These are phyloP conservation scores for Blastocystis sp. DNA, from an alignment of 352 stramenopile genomes.

Conservation along the genomic window DNA sequence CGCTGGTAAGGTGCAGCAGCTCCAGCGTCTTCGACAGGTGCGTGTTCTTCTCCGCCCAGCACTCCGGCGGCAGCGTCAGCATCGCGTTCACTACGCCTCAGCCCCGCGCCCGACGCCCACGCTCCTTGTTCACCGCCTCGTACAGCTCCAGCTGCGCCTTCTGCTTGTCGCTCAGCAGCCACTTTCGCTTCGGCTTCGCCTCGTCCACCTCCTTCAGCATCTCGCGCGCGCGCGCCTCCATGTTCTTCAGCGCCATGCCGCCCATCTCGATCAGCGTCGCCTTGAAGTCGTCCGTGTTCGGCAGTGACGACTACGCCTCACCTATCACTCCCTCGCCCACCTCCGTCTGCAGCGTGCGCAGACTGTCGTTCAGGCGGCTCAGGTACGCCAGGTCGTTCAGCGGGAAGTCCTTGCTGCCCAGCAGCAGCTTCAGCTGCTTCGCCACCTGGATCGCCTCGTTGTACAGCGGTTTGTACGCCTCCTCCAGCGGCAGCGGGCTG, in stretches of 20 bases:
- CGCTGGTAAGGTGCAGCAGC: background rate
- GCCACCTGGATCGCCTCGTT: constrained; percentile 49
- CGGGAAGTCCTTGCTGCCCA: constrained; percentile 43
- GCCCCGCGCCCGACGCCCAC: background rate
- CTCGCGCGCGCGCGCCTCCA: constrained; percentile 35
- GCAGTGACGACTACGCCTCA: background rate
- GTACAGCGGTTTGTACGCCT: constrained; percentile 53
- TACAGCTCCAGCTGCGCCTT: constrained; percentile 38
- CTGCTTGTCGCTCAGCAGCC: constrained; percentile 58
- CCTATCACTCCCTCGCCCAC: background rate
- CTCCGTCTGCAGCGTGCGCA: constrained; percentile 52
- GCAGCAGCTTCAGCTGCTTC: constrained; percentile 43
- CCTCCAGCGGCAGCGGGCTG: constrained; percentile 14
- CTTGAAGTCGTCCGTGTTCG: constrained; percentile 53
- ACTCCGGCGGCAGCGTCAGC: constrained; percentile 24
- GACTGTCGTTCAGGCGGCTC: constrained; percentile 38
- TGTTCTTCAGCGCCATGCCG: constrained; percentile 34
- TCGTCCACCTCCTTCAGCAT: constrained; percentile 63
- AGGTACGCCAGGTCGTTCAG: constrained; percentile 25
- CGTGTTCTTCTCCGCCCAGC: constrained; percentile 60
- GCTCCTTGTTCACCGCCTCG: constrained; percentile 27
- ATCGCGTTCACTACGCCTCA: constrained; percentile 31
- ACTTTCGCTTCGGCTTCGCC: constrained; percentile 53
- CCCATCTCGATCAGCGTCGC: constrained; percentile 34
- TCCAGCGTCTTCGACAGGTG: constrained; percentile 41